Percentiles rank a stretch among this genome's conserved stretches.
phyloP scores from a whole-genome alignment of 495 filamentous ascomycete genomes.

The Xylaria curta region DNA sequence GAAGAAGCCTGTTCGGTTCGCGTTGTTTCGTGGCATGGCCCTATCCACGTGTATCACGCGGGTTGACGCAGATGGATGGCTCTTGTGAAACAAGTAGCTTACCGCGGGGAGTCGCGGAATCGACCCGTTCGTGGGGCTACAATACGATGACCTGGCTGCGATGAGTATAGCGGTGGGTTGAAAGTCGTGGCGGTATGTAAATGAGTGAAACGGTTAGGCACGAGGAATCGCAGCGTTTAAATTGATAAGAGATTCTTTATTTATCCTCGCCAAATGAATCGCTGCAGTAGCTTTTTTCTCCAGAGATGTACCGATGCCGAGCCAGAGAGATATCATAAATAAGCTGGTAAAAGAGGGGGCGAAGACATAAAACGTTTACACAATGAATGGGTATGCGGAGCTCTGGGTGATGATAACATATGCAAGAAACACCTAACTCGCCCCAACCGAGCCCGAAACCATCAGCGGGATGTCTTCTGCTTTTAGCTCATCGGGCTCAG shows the following conservation, averaged over 20 bases:
- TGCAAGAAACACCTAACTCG: slow-evolving; percentile 19
- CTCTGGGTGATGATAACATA: slow-evolving; percentile 12
- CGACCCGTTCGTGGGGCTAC: slow-evolving; percentile 23
- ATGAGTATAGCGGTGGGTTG: background rate
- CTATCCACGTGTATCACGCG: slow-evolving; percentile 24
- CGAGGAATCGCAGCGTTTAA: background rate
- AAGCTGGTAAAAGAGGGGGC: background rate
- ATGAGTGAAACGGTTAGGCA: background rate
- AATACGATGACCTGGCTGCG: slow-evolving; percentile 5
- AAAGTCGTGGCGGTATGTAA: background rate
- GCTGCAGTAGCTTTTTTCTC: slow-evolving; percentile 1
- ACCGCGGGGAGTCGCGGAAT: slow-evolving; percentile 16
- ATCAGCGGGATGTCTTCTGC: slow-evolving; percentile 4
- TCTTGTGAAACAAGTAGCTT: slow-evolving; percentile 12
- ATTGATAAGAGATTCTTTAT: slow-evolving; percentile 19
- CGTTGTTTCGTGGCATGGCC: slow-evolving; percentile 17
- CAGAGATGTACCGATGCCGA: slow-evolving; percentile 3
- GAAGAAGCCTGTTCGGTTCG: background rate
- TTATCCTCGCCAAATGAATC: slow-evolving; percentile 9
- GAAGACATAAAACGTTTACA: slow-evolving; percentile 9
- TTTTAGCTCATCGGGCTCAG: background rate
- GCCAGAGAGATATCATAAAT: slow-evolving; percentile 8
- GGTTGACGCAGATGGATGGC: background rate
- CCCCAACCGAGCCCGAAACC: background rate
- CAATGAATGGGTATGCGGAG: slow-evolving; percentile 11